Evolutionary conservation across 495 filamentous ascomycete genomes (phyloP), one percentile per base, ranked within the genome.

Genomic region (Bombardia bombarda): DNA sequence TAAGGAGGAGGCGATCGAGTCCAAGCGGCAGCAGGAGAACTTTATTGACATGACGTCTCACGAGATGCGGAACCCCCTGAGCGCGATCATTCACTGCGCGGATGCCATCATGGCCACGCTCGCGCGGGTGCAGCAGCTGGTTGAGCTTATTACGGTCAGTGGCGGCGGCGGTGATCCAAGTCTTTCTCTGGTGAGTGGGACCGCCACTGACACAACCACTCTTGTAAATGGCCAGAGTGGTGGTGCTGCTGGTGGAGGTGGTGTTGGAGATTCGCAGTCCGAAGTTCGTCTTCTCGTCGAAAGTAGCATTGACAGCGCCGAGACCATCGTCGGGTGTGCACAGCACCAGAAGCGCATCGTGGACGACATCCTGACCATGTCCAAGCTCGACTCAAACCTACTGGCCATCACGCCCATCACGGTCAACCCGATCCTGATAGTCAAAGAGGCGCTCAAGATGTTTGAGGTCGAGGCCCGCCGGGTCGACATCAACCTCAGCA

Each of bases 31-130:
- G 38, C 78, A 80, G 47, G 77, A 87, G 49, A 83, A 81, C 42
- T 87, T 87, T 51, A 86, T 88, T 54, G 83, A 86, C 57, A 86
- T 84, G 62, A 84, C 79, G 14, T 83, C 77, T 19, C 83, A 87
- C 53, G 84, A 90, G 56, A 82, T 88, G 61, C 72, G 83, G 6
- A 88, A 88, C 47, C 84, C 84, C 3, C 66, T 88, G 5, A 79
- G 73, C 37, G 83, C 83, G 1, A 84, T 87, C 23, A 56, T 86
- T 31, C 81, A 85, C 50, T 86, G 81, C 55, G 76, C 80, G 2
- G 83, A 87, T 47, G 56, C 62, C 32, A 61, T 66, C 37, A 64
- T 56, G 6, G 60, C 59, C 1, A 61, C 56, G 7, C 53, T 64
- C 16, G 35, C 38, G 1, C 47, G 50, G 19, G 55, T 61, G 4